Base-by-base conservation (phyloP, 2,329 filamentous ascomycete species). In the Epichloe uncinata region DNA sequence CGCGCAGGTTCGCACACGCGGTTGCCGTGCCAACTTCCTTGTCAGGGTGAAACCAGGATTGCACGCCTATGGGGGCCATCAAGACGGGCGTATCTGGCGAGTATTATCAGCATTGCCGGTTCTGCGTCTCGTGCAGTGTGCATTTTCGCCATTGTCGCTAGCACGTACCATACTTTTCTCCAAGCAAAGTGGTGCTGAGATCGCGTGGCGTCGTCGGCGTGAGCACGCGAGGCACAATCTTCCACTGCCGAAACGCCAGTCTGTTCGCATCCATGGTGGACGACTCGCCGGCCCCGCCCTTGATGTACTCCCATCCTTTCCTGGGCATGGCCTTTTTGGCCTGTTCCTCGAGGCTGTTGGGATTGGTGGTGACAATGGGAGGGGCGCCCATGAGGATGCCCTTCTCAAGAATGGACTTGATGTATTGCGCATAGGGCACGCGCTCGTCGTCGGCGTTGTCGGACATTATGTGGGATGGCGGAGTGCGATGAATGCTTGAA, bases 21-120 rank as follows among this genome's bases (percentile, higher is more conserved):
- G 71, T 65, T 0, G 84, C 81, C 0, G 80, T 73, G 0, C 80
- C 83, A 1, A 73, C 69, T 58, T 89, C 84, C 13, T 72, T 78
- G 55, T 85, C 79, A 0, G 68, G 61, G 56, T 89, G 82, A 59
- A 84, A 81, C 34, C 85, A 79, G 2, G 69, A 69, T 57, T 87
- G 82, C 0, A 86, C 81, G 0, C 85, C 84, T 2, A 88, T 72
- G 0, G 84, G 84, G 1, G 82, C 83, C 59, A 84, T 75, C 2
- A 85, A 60, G 85, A 45, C 7, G 54, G 63, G 50, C 45, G 53
- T 50, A 38, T 57, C 57, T 54, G 42, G 5, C 9, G 11, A 20
- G 20, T 30, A 40, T 18, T 3, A 20, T 42, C 13, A 42, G 40
- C 40, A 15, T n/a, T 16, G 6, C 15, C 36, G 9, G 16, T 6